Conservation (phyloP, 371 early-diverging fungal species). For the Apophysomyces ossiformis region DNA sequence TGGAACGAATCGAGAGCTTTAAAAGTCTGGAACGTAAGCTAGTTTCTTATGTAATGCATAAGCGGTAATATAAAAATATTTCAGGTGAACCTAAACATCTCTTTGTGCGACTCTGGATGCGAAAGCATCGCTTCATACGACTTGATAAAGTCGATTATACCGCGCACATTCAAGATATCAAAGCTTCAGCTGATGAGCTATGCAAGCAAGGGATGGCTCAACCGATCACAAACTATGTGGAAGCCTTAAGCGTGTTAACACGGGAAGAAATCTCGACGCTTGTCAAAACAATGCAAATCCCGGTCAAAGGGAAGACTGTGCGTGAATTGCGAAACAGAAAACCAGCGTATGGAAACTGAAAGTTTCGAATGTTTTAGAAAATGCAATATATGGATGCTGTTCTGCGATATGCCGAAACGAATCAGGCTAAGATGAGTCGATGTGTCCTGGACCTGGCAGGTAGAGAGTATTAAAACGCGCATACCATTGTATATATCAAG, state of each 20-base stretch:
- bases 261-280: slow-evolving; percentile 35
- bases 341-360: neutral
- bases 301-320: neutral
- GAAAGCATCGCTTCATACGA: slow-evolving; percentile 61
- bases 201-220: neutral
- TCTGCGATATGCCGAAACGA: slow-evolving; percentile 18
- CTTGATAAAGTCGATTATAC: slow-evolving; percentile 43
- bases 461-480: neutral
- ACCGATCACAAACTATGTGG: slow-evolving; percentile 26
- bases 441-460: neutral
- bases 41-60: neutral
- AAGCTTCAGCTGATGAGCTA: slow-evolving; percentile 23
- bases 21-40: slow-evolving; percentile 44
- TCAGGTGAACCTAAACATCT: slow-evolving; percentile 60
- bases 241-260: slow-evolving; percentile 39
- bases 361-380: neutral
- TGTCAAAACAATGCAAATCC: slow-evolving; percentile 1
- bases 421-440: slow-evolving; percentile 15
- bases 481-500: too few relatives aligned
- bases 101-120: slow-evolving; percentile 67
- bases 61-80: neutral
- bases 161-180: slow-evolving; percentile 30
- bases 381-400: neutral
- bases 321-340: neutral
- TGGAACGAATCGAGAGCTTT: slow-evolving; percentile 40